Evolutionary conservation across 2,329 filamentous ascomycete genomes (phyloP).

Genomic region (Arthrobotrys pseudoclavata): DNA sequence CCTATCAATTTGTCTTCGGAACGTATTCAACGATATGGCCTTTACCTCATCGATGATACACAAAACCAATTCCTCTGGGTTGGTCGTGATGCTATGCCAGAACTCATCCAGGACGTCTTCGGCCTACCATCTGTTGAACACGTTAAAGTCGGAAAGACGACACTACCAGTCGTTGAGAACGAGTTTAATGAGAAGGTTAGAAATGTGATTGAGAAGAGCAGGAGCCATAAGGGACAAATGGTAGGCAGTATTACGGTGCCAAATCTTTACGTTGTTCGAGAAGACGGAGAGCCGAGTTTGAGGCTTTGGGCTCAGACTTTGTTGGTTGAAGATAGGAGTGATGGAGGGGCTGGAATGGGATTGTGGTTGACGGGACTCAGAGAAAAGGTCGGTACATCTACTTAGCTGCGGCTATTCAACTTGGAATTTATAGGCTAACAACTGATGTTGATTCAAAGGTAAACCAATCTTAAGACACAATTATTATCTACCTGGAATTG

Average conservation of each 20-base stretch:
- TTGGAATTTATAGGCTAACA: constrained; percentile 21
- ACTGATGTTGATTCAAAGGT: constrained; percentile 27
- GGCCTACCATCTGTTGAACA: constrained; percentile 85
- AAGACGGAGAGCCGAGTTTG: constrained; percentile 94
- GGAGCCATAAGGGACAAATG: constrained; percentile 85
- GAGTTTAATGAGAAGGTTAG: constrained; percentile 97
- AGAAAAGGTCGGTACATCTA: constrained; percentile 82
- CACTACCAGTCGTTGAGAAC: constrained; percentile 87
- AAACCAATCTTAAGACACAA: constrained; percentile 45
- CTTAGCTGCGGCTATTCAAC: neutral
- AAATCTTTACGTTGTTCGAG: constrained; percentile 90
- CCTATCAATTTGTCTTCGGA: constrained; percentile 88
- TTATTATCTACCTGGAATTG: neutral
- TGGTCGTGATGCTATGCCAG: constrained; percentile 90
- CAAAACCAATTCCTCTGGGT: constrained; percentile 99
- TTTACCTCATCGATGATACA: constrained; percentile 97
- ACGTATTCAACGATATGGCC: constrained; percentile 85
- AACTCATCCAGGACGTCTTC: constrained; percentile 90
- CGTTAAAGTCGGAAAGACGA: constrained; percentile 90
- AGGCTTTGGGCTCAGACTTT: constrained; percentile 97
- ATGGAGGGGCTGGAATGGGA: constrained; percentile 90
- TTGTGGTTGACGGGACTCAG: constrained; percentile 93
- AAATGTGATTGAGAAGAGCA: constrained; percentile 90
- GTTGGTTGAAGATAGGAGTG: constrained; percentile 92
- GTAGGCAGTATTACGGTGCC: constrained; percentile 94